Conservation (phyloP, 2,329 filamentous ascomycete species). For the Cladobotryum mycophilum region DNA sequence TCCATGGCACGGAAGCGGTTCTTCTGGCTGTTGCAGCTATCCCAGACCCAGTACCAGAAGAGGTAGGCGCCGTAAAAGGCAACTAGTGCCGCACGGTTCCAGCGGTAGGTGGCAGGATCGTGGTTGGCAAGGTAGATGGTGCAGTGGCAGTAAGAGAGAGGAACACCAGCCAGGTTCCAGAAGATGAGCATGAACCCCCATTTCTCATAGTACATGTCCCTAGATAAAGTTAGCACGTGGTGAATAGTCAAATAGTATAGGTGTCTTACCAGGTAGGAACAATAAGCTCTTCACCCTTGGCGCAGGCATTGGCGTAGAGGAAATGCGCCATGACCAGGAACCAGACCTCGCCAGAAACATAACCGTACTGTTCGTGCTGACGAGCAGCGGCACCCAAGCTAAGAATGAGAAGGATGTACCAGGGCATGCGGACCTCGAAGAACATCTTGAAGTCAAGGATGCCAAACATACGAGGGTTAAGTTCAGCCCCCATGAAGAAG, state of each 20-base stretch:
- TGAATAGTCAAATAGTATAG: background rate
- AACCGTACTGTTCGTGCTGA: slow-evolving; percentile 80
- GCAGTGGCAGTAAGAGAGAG: slow-evolving; percentile 88
- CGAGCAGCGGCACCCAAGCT: slow-evolving; percentile 69
- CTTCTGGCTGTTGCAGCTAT: slow-evolving; percentile 88
- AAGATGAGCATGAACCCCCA: slow-evolving; percentile 98
- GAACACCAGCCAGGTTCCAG: slow-evolving; percentile 92
- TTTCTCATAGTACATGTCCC: slow-evolving; percentile 95
- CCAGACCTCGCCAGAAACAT: slow-evolving; percentile 75
- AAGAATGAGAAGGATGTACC: slow-evolving; percentile 82
- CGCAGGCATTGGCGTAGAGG: slow-evolving; percentile 86
- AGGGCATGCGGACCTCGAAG: slow-evolving; percentile 85
- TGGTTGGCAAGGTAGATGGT: slow-evolving; percentile 85
- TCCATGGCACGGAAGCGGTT: slow-evolving; percentile 82
- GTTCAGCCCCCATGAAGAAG: slow-evolving; percentile 85
- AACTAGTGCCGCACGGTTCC: slow-evolving; percentile 62
- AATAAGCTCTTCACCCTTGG: slow-evolving; percentile 88
- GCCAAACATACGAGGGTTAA: slow-evolving; percentile 70
- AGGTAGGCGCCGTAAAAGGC: slow-evolving; percentile 66
- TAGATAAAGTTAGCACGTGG: slow-evolving; percentile 10
- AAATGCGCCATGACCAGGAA: slow-evolving; percentile 88
- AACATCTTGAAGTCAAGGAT: slow-evolving; percentile 93
- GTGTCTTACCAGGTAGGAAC: slow-evolving; percentile 64
- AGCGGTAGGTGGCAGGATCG: slow-evolving; percentile 67
- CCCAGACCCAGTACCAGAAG: slow-evolving; percentile 86